Conservation (phyloP, 306 rosid genomes). For the Prosopis cineraria region DNA sequence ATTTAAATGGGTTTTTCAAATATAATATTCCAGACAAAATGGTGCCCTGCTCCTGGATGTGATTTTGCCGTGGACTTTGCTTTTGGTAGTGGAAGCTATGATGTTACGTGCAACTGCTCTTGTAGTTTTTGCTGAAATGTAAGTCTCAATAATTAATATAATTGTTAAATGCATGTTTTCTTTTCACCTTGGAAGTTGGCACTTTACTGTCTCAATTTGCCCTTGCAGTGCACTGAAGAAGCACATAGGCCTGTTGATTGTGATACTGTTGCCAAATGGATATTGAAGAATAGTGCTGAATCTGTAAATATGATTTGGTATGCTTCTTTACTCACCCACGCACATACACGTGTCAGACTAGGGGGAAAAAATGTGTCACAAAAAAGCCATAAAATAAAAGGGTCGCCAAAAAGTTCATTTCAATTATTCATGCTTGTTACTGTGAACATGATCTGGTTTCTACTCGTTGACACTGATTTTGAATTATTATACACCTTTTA, state of each 20-base stretch:
- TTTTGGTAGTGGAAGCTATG: slow-evolving; percentile 68
- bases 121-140: slow-evolving; percentile 75
- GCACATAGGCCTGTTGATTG: slow-evolving; percentile 82
- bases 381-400: too few relatives aligned
- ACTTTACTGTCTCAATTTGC: slow-evolving; percentile 1
- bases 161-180: not conserved
- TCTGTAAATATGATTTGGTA: slow-evolving; percentile 71
- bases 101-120: slow-evolving; percentile 68
- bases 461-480: not conserved
- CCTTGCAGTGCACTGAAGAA: slow-evolving; percentile 56
- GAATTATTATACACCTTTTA: not conserved
- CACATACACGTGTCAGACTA: not conserved
- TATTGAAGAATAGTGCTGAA: slow-evolving; percentile 72
- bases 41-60: slow-evolving; percentile 84
- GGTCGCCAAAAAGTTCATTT: too few relatives aligned
- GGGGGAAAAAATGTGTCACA: not conserved
- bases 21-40: slow-evolving; percentile 47
- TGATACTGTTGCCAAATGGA: slow-evolving; percentile 67
- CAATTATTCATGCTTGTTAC: not conserved
- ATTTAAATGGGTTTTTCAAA: not conserved
- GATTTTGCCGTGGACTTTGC: slow-evolving; percentile 70
- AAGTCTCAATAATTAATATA: not conserved
- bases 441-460: not conserved
- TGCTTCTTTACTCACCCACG: not conserved
- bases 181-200: not conserved